Base-by-base conservation (phyloP, 345 rosid genomes). In the Alliaria petiolata region DNA sequence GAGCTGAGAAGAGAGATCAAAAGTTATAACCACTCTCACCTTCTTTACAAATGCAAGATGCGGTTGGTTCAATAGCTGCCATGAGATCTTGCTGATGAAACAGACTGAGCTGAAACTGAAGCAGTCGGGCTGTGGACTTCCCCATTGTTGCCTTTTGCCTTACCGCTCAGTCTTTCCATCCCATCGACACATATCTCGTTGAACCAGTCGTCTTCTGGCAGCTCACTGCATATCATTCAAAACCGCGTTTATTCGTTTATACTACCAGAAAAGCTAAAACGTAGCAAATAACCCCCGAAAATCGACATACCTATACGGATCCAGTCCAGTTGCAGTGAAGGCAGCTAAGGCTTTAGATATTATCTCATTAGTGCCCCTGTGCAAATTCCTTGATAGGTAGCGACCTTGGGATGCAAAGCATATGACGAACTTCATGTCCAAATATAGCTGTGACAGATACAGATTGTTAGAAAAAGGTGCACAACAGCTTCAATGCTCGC, bases 361-460 rank as follows among this genome's bases (percentile, higher is more conserved):
- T 64, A 95, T 95, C 65, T 95, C 99, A 43, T 90, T 89, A 65
- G 91, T 86, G 43, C 83, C 97, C 26, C 99, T 81, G 46, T 88
- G 92, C 83, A 95, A 76, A 79, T 90, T 92, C 78, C 99, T 79
- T n/a, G 99, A 95, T 46, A 95, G 75, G 82, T 88, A 95, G 25
- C 98, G 98, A 36, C 99, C 97, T 88, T 90, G 98, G 70, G 95
- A 86, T 74, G 99, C 96, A 79, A 95, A 95, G 89, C 85, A 84
- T 35, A 88, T 75, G 25, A 92, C 97, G 76, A 92, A 95, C 78
- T 88, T 92, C 97, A 92, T 88, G 81, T 95, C 99, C 85, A 95
- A 72, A 66, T 85, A 95, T 60, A 95, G 81, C 99, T 95, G 93
- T 85, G 69, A 17, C 49, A 44, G 59, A 62, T 14, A 51, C 62